Conservation (phyloP, 1,139 yeast species). For the Saccharomyces uvarum region DNA sequence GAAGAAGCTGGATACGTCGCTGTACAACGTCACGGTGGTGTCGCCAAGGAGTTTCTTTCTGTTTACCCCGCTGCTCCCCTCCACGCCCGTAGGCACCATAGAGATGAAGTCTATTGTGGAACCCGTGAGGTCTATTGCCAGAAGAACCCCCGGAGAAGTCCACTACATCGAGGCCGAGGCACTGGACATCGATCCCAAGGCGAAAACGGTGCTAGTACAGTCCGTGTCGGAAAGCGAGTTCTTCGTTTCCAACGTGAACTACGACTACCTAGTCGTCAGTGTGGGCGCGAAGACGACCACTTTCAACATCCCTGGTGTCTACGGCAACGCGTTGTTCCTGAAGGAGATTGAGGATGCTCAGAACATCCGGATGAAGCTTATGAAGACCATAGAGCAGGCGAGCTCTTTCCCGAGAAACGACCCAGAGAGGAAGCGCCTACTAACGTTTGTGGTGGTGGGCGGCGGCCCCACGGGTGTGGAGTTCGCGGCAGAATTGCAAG, state of each 20-base stretch:
- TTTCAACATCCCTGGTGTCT: slow-evolving; percentile 89
- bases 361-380: slow-evolving; percentile 63
- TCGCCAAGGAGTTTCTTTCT: slow-evolving; percentile 93
- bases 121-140: slow-evolving; percentile 69
- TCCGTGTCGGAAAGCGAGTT: slow-evolving; percentile 30
- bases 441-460: slow-evolving; percentile 82
- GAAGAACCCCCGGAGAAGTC: slow-evolving; percentile 70
- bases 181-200: slow-evolving; percentile 64
- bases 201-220: slow-evolving; percentile 54
- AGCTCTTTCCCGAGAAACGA: slow-evolving; percentile 66
- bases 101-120: slow-evolving; percentile 86
- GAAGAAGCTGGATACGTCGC: slow-evolving; percentile 76
- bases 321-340: slow-evolving; percentile 75
- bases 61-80: slow-evolving; percentile 88
- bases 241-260: slow-evolving; percentile 45
- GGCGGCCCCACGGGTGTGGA: slow-evolving; percentile 98
- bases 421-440: slow-evolving; percentile 70
- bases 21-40: slow-evolving; percentile 81
- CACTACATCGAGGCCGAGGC: slow-evolving; percentile 89
- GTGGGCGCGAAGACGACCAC: slow-evolving; percentile 92
- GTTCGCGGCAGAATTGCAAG: slow-evolving; percentile 91
- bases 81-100: slow-evolving; percentile 89
- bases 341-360: slow-evolving; percentile 82
- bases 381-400: slow-evolving; percentile 80
- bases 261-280: slow-evolving; percentile 79